Conservation (phyloP, 2,329 filamentous ascomycete genomes). For the Clonostachys rhizophaga region DNA sequence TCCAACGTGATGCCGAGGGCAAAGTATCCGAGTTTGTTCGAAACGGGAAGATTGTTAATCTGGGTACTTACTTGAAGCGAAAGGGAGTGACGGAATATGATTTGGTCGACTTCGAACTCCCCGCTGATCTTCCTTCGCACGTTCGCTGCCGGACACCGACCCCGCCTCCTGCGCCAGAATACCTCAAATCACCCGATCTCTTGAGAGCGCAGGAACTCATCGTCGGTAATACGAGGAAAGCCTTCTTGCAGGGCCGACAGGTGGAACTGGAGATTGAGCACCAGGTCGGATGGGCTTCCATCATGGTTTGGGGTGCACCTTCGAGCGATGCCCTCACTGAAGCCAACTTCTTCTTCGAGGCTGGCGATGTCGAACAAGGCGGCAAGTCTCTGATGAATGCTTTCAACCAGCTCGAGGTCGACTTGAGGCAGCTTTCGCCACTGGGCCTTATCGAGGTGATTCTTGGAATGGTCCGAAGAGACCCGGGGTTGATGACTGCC, state of each 20-base stretch:
- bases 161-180: slow-evolving; percentile 33
- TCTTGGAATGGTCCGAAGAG: slow-evolving; percentile 35
- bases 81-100: slow-evolving; percentile 50
- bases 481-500: slow-evolving; percentile 38
- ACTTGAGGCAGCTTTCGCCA: slow-evolving; percentile 34
- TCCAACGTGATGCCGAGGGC: slow-evolving; percentile 45
- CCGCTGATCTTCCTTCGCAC: slow-evolving; percentile 34
- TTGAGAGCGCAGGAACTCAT: slow-evolving; percentile 37
- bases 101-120: slow-evolving; percentile 37
- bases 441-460: slow-evolving; percentile 36
- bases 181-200: slow-evolving; percentile 34
- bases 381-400: slow-evolving; percentile 33
- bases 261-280: slow-evolving; percentile 29
- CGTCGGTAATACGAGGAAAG: slow-evolving; percentile 36
- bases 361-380: slow-evolving; percentile 29
- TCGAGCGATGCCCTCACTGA: slow-evolving; percentile 38
- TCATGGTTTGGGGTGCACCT: slow-evolving; percentile 36
- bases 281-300: slow-evolving; percentile 30
- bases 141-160: slow-evolving; percentile 39
- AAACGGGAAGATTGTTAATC: slow-evolving; percentile 45
- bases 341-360: slow-evolving; percentile 36
- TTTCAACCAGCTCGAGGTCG: slow-evolving; percentile 34
- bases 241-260: slow-evolving; percentile 37
- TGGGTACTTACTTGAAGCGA: slow-evolving; percentile 46
- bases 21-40: slow-evolving; percentile 48